These are phyloP conservation scores for Colletotrichum australisinense DNA, from an alignment of 2,329 filamentous ascomycete genomes.

Conservation along the genomic window DNA sequence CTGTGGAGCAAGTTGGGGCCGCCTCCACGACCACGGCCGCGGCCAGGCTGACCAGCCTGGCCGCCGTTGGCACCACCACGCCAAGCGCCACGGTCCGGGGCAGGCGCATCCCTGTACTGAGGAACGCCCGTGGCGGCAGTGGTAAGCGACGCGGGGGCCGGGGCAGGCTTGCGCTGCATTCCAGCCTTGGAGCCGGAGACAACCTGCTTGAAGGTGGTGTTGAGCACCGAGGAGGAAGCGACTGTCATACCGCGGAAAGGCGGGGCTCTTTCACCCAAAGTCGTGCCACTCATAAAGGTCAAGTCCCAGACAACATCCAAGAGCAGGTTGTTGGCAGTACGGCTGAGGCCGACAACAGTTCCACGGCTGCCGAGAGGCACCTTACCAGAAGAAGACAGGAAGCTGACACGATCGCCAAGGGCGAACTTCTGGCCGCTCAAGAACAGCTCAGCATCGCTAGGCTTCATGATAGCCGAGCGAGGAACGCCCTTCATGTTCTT, in stretches of 20 bases:
- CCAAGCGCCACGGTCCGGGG: constrained; percentile 66
- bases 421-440: constrained; percentile 85
- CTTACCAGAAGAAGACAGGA: constrained; percentile 91
- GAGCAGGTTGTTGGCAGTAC: constrained; percentile 83
- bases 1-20: constrained; percentile 61
- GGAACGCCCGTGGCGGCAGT: constrained; percentile 67
- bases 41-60: constrained; percentile 47
- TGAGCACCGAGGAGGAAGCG: constrained; percentile 86
- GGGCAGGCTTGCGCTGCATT: constrained; percentile 62
- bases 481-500: constrained; percentile 86
- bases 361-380: constrained; percentile 93
- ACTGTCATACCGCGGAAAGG: constrained; percentile 96
- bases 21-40: constrained; percentile 46
- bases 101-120: constrained; percentile 70
- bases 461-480: constrained; percentile 88
- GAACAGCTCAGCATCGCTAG: constrained; percentile 94
- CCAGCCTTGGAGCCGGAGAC: constrained; percentile 73
- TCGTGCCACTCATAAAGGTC: constrained; percentile 97
- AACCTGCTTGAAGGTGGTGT: constrained; percentile 85
- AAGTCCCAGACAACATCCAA: constrained; percentile 94
- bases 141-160: constrained; percentile 61
- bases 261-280: constrained; percentile 88
- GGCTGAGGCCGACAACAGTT: constrained; percentile 94
- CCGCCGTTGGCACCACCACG: constrained; percentile 64
- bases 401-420: constrained; percentile 92